Evolutionary conservation across 768 basidiomycete genomes (phyloP).

Genomic region (Omphalotus guepiniiformis): DNA sequence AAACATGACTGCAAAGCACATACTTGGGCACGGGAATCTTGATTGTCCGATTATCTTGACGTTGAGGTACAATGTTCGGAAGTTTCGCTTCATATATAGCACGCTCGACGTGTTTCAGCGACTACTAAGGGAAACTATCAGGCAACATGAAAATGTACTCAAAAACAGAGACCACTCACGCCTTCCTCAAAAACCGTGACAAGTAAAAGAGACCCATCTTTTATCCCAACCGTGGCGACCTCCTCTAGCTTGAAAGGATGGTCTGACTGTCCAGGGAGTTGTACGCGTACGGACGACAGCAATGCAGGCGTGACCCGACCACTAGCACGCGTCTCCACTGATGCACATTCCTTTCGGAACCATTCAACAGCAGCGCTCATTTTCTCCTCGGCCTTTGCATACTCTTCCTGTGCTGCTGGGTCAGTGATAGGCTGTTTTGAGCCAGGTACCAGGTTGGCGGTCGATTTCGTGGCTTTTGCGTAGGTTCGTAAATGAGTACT

Average conservation of each 20-base stretch:
- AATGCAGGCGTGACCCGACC: constrained; percentile 75
- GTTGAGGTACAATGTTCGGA: constrained; percentile 69
- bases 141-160: neutral
- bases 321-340: constrained; percentile 62
- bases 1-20: constrained; percentile 11
- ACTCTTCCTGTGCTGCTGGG: constrained; percentile 52
- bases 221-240: constrained; percentile 75
- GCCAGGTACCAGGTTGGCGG: constrained; percentile 59
- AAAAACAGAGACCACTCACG: constrained; percentile 38
- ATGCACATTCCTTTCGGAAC: constrained; percentile 75
- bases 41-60: constrained; percentile 64
- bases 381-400: constrained; percentile 54
- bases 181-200: constrained; percentile 77
- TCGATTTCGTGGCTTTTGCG: constrained; percentile 40
- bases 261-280: constrained; percentile 36
- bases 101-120: constrained; percentile 68
- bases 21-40: constrained; percentile 81
- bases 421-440: constrained; percentile 60
- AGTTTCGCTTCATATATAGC: constrained; percentile 74
- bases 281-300: constrained; percentile 64
- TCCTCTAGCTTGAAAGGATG: constrained; percentile 53
- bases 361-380: constrained; percentile 68
- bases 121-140: constrained; percentile 42
- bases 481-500: constrained; percentile 19
- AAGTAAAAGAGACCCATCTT: constrained; percentile 69